A percentile compares a stretch with the other conserved stretches of the same genome.
These are phyloP conservation scores for Massariosphaeria phaeospora DNA, from an alignment of 495 filamentous ascomycete species.

Conservation along the genomic window DNA sequence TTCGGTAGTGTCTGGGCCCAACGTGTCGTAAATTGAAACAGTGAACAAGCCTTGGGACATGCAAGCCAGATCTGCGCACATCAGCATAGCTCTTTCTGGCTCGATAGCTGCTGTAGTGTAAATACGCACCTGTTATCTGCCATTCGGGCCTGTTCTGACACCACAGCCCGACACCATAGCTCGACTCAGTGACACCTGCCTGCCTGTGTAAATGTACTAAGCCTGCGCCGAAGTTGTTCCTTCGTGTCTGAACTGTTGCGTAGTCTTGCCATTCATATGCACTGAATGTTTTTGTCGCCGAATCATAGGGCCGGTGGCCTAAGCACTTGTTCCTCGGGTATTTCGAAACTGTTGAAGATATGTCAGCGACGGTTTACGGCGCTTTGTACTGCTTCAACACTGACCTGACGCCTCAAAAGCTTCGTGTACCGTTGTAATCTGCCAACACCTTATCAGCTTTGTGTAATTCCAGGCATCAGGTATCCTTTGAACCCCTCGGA, in stretches of 20 bases:
- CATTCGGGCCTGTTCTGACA: constrained; percentile 95
- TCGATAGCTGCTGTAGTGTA: neutral
- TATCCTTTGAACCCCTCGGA: neutral
- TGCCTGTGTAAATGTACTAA: constrained; percentile 75
- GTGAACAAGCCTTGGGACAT: constrained; percentile 83
- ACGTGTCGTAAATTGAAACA: constrained; percentile 94
- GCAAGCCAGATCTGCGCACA: constrained; percentile 71
- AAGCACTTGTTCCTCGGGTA: constrained; percentile 60
- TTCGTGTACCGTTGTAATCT: constrained; percentile 69
- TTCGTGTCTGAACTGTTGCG: constrained; percentile 68
- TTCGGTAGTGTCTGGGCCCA: constrained; percentile 83
- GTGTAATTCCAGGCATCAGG: neutral
- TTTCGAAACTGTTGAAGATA: constrained; percentile 8
- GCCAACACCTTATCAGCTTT: neutral
- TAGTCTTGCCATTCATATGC: constrained; percentile 82
- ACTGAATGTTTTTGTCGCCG: constrained; percentile 68
- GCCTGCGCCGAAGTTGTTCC: constrained; percentile 80
- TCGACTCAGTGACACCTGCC: constrained; percentile 56
- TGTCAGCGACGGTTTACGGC: neutral
- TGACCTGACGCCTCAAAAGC: constrained; percentile 66
- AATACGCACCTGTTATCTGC: constrained; percentile 75
- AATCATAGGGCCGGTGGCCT: constrained; percentile 76
- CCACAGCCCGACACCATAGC: constrained; percentile 84
- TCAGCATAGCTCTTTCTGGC: constrained; percentile 6
- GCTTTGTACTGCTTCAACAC: constrained; percentile 17